Conservation (phyloP, 2,329 filamentous ascomycete genomes). For the Cryphonectria radicalis region DNA sequence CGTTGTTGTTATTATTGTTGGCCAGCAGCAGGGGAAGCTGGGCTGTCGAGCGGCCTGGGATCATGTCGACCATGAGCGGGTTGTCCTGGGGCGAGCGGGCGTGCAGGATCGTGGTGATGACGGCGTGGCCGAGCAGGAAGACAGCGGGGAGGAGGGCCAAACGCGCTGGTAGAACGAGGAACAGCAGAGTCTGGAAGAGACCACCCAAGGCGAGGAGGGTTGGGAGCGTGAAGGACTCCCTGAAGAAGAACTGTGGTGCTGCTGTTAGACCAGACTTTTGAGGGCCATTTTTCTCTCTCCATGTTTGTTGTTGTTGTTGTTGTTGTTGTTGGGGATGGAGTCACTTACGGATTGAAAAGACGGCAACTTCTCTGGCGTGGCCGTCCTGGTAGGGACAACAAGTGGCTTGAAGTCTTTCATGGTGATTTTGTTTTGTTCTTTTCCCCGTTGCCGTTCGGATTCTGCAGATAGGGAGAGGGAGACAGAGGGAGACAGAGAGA, state of each 20-base stretch:
- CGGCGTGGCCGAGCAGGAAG: conserved; percentile 19
- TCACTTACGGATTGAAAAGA: background rate
- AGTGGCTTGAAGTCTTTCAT: conserved; percentile 25
- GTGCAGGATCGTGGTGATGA: conserved; percentile 22
- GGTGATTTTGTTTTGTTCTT: background rate
- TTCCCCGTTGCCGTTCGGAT: too few relatives aligned
- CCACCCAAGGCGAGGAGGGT: conserved; percentile 28
- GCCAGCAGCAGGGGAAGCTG: conserved; percentile 22
- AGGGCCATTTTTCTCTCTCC: too few relatives aligned
- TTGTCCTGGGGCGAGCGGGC: conserved; percentile 15
- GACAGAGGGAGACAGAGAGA: too few relatives aligned
- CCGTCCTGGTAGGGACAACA: conserved; percentile 11
- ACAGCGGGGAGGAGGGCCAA: conserved; percentile 23
- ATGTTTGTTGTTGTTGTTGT: background rate
- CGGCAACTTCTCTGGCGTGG: background rate
- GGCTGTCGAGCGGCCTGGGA: conserved; percentile 24
- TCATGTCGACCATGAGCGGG: conserved; percentile 18
- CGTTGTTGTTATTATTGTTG: background rate
- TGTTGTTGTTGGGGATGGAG: background rate
- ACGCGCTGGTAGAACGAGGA: conserved; percentile 20
- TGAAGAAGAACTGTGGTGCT: conserved; percentile 19
- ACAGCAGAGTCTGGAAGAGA: conserved; percentile 14
- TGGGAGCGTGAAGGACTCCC: conserved; percentile 25
- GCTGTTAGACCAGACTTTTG: conserved; percentile 7
- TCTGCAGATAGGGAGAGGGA: too few relatives aligned